Percentiles rank a stretch among this genome's conserved stretches.
phyloP scores from a whole-genome alignment of 1,284 basidiomycete genomes.

The Leccinum ponderosum region DNA sequence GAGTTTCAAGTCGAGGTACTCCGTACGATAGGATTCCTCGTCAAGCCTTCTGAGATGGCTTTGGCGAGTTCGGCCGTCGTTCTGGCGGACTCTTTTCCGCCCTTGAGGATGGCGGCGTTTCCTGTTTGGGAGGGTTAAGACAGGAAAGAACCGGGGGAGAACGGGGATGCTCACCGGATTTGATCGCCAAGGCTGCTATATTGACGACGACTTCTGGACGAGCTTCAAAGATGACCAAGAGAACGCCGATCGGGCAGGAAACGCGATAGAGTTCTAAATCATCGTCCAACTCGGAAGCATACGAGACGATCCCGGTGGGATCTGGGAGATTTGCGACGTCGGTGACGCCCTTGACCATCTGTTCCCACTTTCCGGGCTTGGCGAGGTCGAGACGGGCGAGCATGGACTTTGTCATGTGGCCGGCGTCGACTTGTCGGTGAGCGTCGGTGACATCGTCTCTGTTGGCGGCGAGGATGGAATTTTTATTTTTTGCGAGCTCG shows the following conservation, averaged over 20 bases:
- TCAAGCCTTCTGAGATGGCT: conserved; percentile 82
- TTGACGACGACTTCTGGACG: conserved; percentile 98
- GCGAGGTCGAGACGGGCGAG: conserved; percentile 87
- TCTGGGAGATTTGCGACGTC: conserved; percentile 88
- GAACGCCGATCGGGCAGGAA: conserved; percentile 95
- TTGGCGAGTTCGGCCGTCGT: conserved; percentile 76
- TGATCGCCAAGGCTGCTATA: conserved; percentile 95
- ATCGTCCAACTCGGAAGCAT: conserved; percentile 87
- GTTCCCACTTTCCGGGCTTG: conserved; percentile 88
- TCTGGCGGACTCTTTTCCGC: conserved; percentile 90
- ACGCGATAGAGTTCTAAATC: conserved; percentile 89
- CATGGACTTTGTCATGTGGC: conserved; percentile 81
- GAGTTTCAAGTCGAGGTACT: conserved; percentile 85
- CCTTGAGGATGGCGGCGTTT: conserved; percentile 94
- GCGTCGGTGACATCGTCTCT: conserved; percentile 82
- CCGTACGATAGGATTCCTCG: conserved; percentile 75
- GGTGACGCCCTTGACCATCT: conserved; percentile 87
- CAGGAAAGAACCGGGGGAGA: conserved; percentile 5
- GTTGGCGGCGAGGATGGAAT: conserved; percentile 79
- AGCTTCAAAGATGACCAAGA: conserved; percentile 97
- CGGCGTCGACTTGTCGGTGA: conserved; percentile 72
- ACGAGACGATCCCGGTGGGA: conserved; percentile 86
- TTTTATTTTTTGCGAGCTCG: conserved; percentile 63
- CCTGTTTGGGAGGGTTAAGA: conserved; percentile 45
- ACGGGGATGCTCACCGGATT: conserved; percentile 69